Base-by-base conservation (phyloP, 805 yeast genomes). In the Spathaspora passalidarum region DNA sequence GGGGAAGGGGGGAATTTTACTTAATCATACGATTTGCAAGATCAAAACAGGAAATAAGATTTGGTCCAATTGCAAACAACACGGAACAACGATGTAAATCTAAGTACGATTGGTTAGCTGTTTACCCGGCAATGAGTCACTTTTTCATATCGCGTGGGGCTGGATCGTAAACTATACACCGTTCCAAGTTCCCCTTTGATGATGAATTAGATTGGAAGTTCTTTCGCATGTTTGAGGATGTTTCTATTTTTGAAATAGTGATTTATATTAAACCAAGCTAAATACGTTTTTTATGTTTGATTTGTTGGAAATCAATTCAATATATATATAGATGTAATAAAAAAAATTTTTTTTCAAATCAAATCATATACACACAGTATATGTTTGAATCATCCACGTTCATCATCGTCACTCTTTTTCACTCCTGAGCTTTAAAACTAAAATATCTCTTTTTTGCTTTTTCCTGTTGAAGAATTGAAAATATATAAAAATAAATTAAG, bases 401-500 rank as follows among this genome's bases (percentile, higher is more conserved):
- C 16, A 29, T 8, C 34, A 29, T 13, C 34, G 9, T 14, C 32
- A 11, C 34, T 29, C 14, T 29, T 29, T n/a, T 29, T 13, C 6
- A 10, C n/a, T 29, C n/a, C 34, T 29, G n/a, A 29, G 25, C 25
- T 22, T 45, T 29, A 32, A 38, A 39, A 39, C 19, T 42, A 42
- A 42, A 34, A 42, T 34, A 18, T 13, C 29, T 20, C 21, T 21
- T 14, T 40, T 10, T 22, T 35, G 18, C 37, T 34, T 35, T 42
- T 32, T 50, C 50, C 43, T 52, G 59, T 55, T 54, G 58, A 56
- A 56, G 57, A 55, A 53, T 50, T 55, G 46, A 50, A 55, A 36
- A 40, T 36, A 36, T 36, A 36, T 35, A 26, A 9, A n/a, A 29
- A 29, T n/a, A 11, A 16, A 13, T 36, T 19, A 4, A 36, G 38